Conservation (phyloP, 2,329 filamentous ascomycete species). For the Trichoderma sp. region DNA sequence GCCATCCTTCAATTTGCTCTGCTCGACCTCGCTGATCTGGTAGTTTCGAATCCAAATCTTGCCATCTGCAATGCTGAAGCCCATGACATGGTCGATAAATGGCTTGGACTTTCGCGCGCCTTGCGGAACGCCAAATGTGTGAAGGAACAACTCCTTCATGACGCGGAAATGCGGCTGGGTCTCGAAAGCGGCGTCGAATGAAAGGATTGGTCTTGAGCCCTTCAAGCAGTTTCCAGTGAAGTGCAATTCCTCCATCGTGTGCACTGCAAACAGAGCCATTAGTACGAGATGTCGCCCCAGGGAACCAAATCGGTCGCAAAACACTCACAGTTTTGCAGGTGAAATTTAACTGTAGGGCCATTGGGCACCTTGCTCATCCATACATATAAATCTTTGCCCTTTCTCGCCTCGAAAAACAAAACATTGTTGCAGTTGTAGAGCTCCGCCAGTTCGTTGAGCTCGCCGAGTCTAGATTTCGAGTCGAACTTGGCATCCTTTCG, state of each 20-base stretch:
- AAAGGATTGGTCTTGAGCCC: slow-evolving; percentile 84
- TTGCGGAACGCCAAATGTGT: slow-evolving; percentile 89
- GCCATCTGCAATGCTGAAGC: slow-evolving; percentile 83
- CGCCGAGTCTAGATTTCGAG: slow-evolving; percentile 83
- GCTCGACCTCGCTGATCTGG: slow-evolving; percentile 82
- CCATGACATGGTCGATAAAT: slow-evolving; percentile 93
- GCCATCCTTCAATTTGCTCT: slow-evolving; percentile 44
- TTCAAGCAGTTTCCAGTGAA: slow-evolving; percentile 97
- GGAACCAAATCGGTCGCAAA: background rate
- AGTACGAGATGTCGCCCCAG: slow-evolving; percentile 19
- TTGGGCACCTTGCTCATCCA: slow-evolving; percentile 90
- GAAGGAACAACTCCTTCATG: slow-evolving; percentile 85
- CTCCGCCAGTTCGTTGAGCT: slow-evolving; percentile 72
- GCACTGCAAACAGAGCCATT: slow-evolving; percentile 52
- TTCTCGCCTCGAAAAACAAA: slow-evolving; percentile 92
- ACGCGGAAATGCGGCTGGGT: slow-evolving; percentile 74
- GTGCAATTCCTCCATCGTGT: slow-evolving; percentile 95
- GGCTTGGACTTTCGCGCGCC: slow-evolving; percentile 87
- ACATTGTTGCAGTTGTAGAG: slow-evolving; percentile 93
- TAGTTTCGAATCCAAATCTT: slow-evolving; percentile 97
- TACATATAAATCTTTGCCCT: slow-evolving; percentile 89
- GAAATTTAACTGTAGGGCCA: slow-evolving; percentile 60
- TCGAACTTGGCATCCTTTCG: slow-evolving; percentile 97
- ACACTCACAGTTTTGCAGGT: slow-evolving; percentile 69
- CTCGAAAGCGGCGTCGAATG: slow-evolving; percentile 87